Conservation (phyloP, 352 stramenopile species). For the Thraustochytrium striatum region DNA sequence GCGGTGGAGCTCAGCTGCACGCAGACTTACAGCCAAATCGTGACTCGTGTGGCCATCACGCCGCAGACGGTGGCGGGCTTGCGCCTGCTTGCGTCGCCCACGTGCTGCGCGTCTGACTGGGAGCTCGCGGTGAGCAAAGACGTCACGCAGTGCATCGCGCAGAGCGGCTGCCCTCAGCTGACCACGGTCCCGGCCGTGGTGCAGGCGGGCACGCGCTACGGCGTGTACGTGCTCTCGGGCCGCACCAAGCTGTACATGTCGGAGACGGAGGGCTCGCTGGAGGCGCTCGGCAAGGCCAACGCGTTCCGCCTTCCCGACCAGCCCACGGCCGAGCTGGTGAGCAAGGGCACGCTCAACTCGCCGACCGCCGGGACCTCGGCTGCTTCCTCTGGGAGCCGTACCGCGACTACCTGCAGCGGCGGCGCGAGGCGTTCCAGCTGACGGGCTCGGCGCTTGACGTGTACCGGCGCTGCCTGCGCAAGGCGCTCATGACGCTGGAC, state of each 20-base stretch:
- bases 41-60: constrained; percentile 14
- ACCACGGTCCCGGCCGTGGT: background rate
- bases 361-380: constrained; percentile 23
- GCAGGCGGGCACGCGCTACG: constrained; percentile 5
- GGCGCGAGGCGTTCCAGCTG: background rate
- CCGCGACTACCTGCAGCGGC: constrained; percentile 3
- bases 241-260: constrained; percentile 40
- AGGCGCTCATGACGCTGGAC: constrained; percentile 23
- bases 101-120: constrained; percentile 7
- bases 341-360: background rate
- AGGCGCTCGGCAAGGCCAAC: background rate
- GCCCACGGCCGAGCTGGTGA: background rate
- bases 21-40: background rate
- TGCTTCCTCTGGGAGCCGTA: constrained; percentile 38
- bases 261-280: background rate
- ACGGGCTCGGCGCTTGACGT: constrained; percentile 11
- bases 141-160: background rate
- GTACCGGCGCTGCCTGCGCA: constrained; percentile 17
- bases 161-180: constrained; percentile 11
- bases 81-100: background rate
- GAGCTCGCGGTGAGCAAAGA: background rate
- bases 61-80: constrained; percentile 2
- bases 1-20: background rate
- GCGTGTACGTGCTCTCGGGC: constrained; percentile 20
- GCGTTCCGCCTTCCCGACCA: constrained; percentile 4